These are phyloP conservation scores for Lantana camara DNA, from an alignment of 257 asterid genomes.

Conservation along the genomic window DNA sequence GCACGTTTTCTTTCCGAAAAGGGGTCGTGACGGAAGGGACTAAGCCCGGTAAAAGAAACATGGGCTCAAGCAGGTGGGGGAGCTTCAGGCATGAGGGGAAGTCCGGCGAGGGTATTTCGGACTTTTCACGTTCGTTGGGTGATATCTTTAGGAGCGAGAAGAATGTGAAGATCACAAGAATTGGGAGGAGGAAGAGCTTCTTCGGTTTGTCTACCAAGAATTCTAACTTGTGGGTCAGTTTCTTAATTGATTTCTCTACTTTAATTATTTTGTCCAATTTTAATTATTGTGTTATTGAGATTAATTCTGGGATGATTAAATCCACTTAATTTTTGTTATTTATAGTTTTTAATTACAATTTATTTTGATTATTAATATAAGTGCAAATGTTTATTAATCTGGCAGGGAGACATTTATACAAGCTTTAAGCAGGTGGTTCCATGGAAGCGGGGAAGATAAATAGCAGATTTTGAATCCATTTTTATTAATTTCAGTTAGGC, in stretches of 20 bases:
- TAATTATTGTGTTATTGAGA: not conserved
- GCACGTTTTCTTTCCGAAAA: constrained; percentile 53
- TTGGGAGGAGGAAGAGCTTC: constrained; percentile 55
- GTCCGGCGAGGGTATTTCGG: constrained; percentile 28
- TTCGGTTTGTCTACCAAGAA: constrained; percentile 41
- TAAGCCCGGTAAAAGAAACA: constrained; percentile 23
- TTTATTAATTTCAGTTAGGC: no score
- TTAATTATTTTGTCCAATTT: not conserved
- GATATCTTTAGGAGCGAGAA: constrained; percentile 33
- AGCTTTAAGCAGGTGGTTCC: constrained; percentile 59
- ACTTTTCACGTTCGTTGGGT: constrained; percentile 30
- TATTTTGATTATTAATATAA: no score
- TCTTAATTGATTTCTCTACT: not conserved
- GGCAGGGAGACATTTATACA: constrained; percentile 57
- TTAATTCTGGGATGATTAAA: not conserved
- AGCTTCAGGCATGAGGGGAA: constrained; percentile 42
- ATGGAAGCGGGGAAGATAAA: constrained; percentile 50
- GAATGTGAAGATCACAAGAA: constrained; percentile 39
- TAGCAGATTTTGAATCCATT: no score
- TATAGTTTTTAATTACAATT: no score
- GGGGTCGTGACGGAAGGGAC: constrained; percentile 26
- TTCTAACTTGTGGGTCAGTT: constrained; percentile 55
- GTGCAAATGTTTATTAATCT: not conserved
- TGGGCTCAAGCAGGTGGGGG: constrained; percentile 51
- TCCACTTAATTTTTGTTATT: no score